Evolutionary conservation across 495 filamentous ascomycete species (phyloP).

Genomic region (Viridothelium virens): DNA sequence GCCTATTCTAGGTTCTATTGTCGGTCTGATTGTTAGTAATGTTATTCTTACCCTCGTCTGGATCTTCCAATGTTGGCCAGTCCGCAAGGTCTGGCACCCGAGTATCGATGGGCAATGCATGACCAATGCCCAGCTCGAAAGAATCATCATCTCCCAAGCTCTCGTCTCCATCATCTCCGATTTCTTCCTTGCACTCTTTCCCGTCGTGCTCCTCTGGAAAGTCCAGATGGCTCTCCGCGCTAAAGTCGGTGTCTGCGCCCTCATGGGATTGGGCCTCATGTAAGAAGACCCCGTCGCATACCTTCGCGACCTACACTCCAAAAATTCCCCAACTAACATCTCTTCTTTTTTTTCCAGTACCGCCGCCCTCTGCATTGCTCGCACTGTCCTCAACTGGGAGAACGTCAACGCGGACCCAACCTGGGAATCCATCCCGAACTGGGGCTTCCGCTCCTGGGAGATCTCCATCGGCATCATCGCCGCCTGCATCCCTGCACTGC

Average conservation of each 20-base stretch:
- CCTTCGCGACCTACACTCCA: neutral
- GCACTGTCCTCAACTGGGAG: slow-evolving; percentile 4
- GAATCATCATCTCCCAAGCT: slow-evolving; percentile 1
- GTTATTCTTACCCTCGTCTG: slow-evolving; percentile 2
- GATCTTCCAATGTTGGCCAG: slow-evolving; percentile 4
- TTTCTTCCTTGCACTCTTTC: neutral
- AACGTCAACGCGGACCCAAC: neutral
- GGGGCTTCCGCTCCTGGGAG: neutral
- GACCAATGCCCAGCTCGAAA: neutral
- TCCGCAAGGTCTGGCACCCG: neutral
- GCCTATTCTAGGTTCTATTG: neutral
- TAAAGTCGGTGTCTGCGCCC: neutral
- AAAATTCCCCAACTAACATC: neutral
- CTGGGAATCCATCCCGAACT: neutral
- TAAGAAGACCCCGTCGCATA: neutral
- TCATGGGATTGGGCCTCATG: slow-evolving; percentile 1
- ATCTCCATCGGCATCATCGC: neutral
- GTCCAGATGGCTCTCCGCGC: neutral
- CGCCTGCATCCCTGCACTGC: neutral
- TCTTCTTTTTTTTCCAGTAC: neutral
- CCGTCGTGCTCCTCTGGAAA: neutral
- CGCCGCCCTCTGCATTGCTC: neutral
- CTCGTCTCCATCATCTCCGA: slow-evolving; percentile 1
- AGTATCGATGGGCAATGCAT: neutral
- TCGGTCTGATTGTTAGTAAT: neutral